Evolutionary conservation across 1,139 yeast species (phyloP).

Genomic region (Geotrichum candidum): DNA sequence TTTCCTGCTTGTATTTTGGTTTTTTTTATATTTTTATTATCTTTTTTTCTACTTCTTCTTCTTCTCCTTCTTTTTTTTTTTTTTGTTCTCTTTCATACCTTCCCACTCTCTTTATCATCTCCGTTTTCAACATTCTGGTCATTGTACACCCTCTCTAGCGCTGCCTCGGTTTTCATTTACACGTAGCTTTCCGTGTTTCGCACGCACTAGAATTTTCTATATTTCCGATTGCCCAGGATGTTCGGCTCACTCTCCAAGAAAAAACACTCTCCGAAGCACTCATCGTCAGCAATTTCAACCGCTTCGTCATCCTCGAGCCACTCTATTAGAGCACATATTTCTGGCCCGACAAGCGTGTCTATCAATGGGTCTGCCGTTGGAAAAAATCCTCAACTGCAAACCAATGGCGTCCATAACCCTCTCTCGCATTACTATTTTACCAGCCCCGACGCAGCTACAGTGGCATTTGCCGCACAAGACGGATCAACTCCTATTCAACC

Average conservation of each 20-base stretch:
- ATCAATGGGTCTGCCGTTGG: background rate
- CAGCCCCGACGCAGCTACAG: background rate
- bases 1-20: too few species aligned
- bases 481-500: background rate
- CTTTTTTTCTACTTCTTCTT: background rate
- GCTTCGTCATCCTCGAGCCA: background rate
- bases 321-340: slow-evolving; percentile 1
- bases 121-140: background rate
- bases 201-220: background rate
- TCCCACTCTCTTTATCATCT: background rate
- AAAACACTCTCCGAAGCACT: background rate
- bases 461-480: background rate
- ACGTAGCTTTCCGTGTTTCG: background rate
- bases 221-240: background rate
- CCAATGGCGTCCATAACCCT: background rate
- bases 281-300: background rate
- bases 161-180: background rate
- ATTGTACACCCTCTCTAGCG: background rate
- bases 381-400: background rate
- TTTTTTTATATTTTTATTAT: background rate
- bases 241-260: background rate
- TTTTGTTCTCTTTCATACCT: background rate
- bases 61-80: background rate
- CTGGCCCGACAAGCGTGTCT: slow-evolving; percentile 1
- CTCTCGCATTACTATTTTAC: background rate